Percentiles rank a stretch among this genome's conserved stretches.
Evolutionary conservation across 805 yeast species (phyloP).

Genomic region (Yarrowia sp.): DNA sequence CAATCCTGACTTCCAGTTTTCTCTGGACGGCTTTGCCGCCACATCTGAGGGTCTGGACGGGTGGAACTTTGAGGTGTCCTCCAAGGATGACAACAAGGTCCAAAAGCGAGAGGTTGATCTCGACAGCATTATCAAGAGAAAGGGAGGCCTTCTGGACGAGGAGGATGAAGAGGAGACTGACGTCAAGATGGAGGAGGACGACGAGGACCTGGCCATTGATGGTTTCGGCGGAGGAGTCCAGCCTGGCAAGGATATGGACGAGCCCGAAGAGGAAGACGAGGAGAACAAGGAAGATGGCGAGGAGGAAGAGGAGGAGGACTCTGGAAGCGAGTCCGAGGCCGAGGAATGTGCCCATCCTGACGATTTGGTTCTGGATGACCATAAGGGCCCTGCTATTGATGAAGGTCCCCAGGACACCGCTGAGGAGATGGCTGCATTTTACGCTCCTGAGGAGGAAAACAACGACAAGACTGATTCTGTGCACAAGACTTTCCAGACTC

Average conservation of each 20-base stretch:
- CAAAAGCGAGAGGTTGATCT: slow-evolving; percentile 66
- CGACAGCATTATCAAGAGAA: slow-evolving; percentile 80
- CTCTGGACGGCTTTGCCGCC: slow-evolving; percentile 46
- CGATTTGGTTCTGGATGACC: not conserved
- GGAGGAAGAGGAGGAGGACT: slow-evolving; percentile 35
- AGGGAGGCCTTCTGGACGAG: slow-evolving; percentile 68
- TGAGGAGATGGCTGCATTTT: slow-evolving; percentile 79
- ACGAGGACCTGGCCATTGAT: slow-evolving; percentile 43
- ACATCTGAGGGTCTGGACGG: slow-evolving; percentile 52
- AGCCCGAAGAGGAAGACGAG: slow-evolving; percentile 35
- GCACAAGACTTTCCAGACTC: slow-evolving; percentile 66
- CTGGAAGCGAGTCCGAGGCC: slow-evolving; percentile 32
- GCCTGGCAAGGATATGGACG: slow-evolving; percentile 31
- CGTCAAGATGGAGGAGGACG: slow-evolving; percentile 39
- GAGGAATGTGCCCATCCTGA: slow-evolving; percentile 7
- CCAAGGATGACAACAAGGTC: slow-evolving; percentile 40
- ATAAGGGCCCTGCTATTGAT: slow-evolving; percentile 26
- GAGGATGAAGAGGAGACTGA: slow-evolving; percentile 38
- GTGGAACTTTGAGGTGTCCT: slow-evolving; percentile 78
- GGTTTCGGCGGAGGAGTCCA: slow-evolving; percentile 41
- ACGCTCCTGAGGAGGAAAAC: slow-evolving; percentile 52
- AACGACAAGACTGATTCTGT: slow-evolving; percentile 49
- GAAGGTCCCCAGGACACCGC: slow-evolving; percentile 46
- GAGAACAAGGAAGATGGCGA: slow-evolving; percentile 33
- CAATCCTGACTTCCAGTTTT: slow-evolving; percentile 71